phyloP scores from a whole-genome alignment of 1,284 basidiomycete genomes.

The Heterobasidion annosum region DNA sequence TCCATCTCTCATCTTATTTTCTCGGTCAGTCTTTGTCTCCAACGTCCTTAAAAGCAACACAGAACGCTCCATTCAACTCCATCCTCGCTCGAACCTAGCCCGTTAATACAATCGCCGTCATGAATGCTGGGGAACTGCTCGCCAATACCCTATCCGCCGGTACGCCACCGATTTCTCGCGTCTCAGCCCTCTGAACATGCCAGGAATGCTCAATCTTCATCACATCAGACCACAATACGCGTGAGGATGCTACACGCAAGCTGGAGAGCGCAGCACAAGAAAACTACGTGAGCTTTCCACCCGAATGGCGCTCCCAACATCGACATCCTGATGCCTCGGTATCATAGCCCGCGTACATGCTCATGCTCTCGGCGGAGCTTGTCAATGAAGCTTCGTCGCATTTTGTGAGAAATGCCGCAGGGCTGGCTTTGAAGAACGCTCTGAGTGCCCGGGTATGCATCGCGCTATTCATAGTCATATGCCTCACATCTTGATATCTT shows the following conservation, averaged over 20 bases:
- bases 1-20: constrained; percentile 6
- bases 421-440: constrained; percentile 95
- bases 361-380: constrained; percentile 79
- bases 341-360: constrained; percentile 77
- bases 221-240: constrained; percentile 67
- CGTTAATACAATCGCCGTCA: constrained; percentile 29
- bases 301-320: constrained; percentile 13
- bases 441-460: constrained; percentile 78
- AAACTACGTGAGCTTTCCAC: constrained; percentile 62
- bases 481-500: constrained; percentile 5
- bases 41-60: not conserved
- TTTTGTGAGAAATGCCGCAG: constrained; percentile 89
- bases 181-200: constrained; percentile 15
- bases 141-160: constrained; percentile 86
- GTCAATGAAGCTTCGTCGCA: constrained; percentile 64
- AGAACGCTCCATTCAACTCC: not conserved
- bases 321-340: constrained; percentile 12
- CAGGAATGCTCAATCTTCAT: constrained; percentile 13
- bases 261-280: constrained; percentile 78
- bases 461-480: constrained; percentile 9
- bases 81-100: not conserved
- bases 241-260: constrained; percentile 83
- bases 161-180: constrained; percentile 29
- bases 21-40: not conserved
- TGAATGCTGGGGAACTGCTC: constrained; percentile 87